A percentile compares a stretch with the other conserved stretches of the same genome.
Conservation (phyloP, 306 rosid species). For the Cucumis melo region DNA sequence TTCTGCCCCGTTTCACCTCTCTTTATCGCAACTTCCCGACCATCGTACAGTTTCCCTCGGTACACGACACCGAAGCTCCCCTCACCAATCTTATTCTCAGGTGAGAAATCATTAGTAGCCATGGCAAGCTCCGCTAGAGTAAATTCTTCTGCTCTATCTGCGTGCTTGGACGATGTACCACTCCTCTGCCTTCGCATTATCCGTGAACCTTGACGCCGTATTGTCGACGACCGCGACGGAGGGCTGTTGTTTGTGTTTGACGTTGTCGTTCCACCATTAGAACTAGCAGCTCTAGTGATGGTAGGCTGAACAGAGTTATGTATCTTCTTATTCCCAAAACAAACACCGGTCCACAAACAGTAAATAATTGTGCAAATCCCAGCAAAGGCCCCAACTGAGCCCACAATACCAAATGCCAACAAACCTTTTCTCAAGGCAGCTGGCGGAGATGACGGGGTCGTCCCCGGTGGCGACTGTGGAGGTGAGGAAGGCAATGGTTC, state of each 20-base stretch:
- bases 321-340: slow-evolving; percentile 76
- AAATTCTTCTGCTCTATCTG: slow-evolving; percentile 72
- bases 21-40: slow-evolving; percentile 81
- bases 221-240: slow-evolving; percentile 45
- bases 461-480: background rate
- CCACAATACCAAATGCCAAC: slow-evolving; percentile 67
- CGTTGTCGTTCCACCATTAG: slow-evolving; percentile 21
- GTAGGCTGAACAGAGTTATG: slow-evolving; percentile 90
- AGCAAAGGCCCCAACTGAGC: slow-evolving; percentile 62
- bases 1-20: slow-evolving; percentile 39
- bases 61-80: slow-evolving; percentile 95
- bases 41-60: slow-evolving; percentile 51
- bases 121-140: slow-evolving; percentile 48
- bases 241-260: slow-evolving; percentile 31
- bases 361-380: slow-evolving; percentile 57
- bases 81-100: slow-evolving; percentile 57
- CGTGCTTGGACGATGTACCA: slow-evolving; percentile 78
- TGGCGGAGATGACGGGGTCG: slow-evolving; percentile 23
- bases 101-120: slow-evolving; percentile 52
- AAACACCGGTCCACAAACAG: slow-evolving; percentile 66
- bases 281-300: slow-evolving; percentile 54
- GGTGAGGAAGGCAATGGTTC: background rate
- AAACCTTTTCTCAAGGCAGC: slow-evolving; percentile 44
- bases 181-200: slow-evolving; percentile 91
- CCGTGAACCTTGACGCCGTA: slow-evolving; percentile 54